These are phyloP conservation scores for Termitomyces sp. DNA, from an alignment of 768 basidiomycete species.

Conservation along the genomic window DNA sequence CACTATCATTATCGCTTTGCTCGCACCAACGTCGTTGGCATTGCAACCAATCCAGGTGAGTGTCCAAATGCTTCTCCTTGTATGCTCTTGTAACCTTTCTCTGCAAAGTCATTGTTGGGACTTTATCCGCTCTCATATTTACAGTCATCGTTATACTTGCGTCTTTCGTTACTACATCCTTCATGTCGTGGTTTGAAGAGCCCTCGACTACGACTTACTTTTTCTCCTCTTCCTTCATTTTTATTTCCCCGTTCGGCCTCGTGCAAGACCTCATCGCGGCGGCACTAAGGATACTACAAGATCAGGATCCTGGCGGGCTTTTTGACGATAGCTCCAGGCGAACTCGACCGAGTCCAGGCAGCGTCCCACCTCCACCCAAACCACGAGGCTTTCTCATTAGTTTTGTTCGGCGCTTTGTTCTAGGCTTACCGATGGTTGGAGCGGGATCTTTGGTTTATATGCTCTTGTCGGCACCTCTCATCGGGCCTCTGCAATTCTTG, in stretches of 20 bases:
- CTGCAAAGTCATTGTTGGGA: slow-evolving; percentile 57
- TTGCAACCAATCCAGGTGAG: slow-evolving; percentile 76
- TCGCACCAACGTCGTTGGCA: slow-evolving; percentile 63
- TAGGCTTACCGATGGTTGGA: slow-evolving; percentile 77
- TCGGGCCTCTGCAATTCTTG: slow-evolving; percentile 68
- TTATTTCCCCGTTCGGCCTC: slow-evolving; percentile 52
- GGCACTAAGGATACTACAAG: slow-evolving; percentile 57
- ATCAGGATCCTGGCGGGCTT: slow-evolving; percentile 43
- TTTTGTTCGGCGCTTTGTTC: slow-evolving; percentile 65
- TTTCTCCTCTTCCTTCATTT: slow-evolving; percentile 37
- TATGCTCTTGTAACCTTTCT: slow-evolving; percentile 3
- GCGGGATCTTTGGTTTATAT: slow-evolving; percentile 74
- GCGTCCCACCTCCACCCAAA: slow-evolving; percentile 16
- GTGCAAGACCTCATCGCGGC: slow-evolving; percentile 60
- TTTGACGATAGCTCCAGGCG: slow-evolving; percentile 27
- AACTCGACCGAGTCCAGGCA: slow-evolving; percentile 5
- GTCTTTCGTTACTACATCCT: slow-evolving; percentile 66
- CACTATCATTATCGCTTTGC: slow-evolving; percentile 74
- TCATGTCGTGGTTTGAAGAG: slow-evolving; percentile 60
- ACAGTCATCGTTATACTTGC: slow-evolving; percentile 62
- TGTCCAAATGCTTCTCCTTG: not conserved
- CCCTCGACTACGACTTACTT: slow-evolving; percentile 34
- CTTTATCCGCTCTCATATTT: slow-evolving; percentile 58
- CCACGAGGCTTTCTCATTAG: slow-evolving; percentile 41
- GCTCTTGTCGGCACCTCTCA: slow-evolving; percentile 57